Evolutionary conservation across 495 filamentous ascomycete species (phyloP).

Genomic region (Neurospora sp.): DNA sequence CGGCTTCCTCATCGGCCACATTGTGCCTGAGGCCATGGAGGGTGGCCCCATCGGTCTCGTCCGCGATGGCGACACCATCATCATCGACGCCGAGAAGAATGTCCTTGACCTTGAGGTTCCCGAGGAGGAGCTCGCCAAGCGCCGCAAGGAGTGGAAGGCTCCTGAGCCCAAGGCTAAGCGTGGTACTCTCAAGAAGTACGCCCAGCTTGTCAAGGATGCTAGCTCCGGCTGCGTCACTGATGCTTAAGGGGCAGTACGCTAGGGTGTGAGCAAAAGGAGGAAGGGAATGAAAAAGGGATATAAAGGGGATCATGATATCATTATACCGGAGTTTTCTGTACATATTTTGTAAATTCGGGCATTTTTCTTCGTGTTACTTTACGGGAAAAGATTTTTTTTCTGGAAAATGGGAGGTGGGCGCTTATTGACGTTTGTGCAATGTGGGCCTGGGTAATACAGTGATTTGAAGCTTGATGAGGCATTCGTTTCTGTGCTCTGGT

Average conservation of each 20-base stretch:
- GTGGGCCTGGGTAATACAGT: neutral
- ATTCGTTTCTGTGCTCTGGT: neutral
- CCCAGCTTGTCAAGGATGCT: slow-evolving; percentile 58
- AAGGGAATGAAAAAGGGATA: neutral
- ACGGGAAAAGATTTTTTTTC: neutral
- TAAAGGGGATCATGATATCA: neutral
- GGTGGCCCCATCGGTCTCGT: slow-evolving; percentile 63
- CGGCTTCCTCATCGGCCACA: slow-evolving; percentile 71
- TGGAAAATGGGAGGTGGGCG: neutral
- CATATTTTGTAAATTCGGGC: neutral
- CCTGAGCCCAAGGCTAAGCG: slow-evolving; percentile 56
- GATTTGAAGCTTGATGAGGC: neutral
- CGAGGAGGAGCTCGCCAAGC: slow-evolving; percentile 51
- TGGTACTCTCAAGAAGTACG: slow-evolving; percentile 73
- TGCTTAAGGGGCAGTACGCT: slow-evolving; percentile 8
- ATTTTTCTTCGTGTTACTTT: neutral
- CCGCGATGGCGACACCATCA: slow-evolving; percentile 55
- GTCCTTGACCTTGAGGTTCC: slow-evolving; percentile 51
- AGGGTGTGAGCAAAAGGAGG: neutral
- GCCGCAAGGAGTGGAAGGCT: slow-evolving; percentile 56
- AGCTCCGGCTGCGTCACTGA: slow-evolving; percentile 78
- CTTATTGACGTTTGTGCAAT: neutral
- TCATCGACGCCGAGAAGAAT: slow-evolving; percentile 60
- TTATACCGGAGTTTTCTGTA: neutral
- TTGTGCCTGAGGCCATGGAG: slow-evolving; percentile 61